phyloP scores from a whole-genome alignment of 495 filamentous ascomycete genomes.

The Aspergillus egyptiacus region DNA sequence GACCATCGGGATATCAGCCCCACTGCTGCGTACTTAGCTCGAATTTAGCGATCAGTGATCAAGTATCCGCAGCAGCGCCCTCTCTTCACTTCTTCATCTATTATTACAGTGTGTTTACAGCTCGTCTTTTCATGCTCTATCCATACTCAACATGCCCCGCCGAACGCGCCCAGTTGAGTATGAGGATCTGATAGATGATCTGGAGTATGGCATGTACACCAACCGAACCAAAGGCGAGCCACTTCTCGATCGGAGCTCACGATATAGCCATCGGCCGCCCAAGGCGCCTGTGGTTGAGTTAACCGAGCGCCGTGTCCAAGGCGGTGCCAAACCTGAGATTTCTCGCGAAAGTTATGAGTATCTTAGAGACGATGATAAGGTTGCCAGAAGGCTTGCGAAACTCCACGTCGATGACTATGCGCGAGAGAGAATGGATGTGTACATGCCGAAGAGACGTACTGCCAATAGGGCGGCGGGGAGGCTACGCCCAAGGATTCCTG shows the following conservation, averaged over 20 bases:
- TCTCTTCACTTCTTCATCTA: not conserved
- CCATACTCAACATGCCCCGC: conserved; percentile 29
- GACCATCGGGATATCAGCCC: not conserved
- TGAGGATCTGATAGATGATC: conserved; percentile 26
- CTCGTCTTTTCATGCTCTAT: too few species aligned
- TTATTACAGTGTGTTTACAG: too few species aligned
- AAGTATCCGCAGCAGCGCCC: not conserved
- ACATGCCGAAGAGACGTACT: not conserved
- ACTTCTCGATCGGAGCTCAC: conserved; percentile 20
- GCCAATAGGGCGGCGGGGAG: conserved; percentile 4
- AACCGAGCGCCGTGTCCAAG: conserved; percentile 30
- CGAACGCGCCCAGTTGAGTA: conserved; percentile 27
- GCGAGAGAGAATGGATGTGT: conserved; percentile 1
- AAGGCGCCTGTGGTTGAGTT: conserved; percentile 24
- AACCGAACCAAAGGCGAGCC: conserved; percentile 17
- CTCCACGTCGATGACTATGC: conserved; percentile 21
- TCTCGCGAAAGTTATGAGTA: conserved; percentile 16
- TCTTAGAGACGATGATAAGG: not conserved
- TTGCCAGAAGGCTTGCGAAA: conserved; percentile 10
- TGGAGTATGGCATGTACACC: conserved; percentile 20
- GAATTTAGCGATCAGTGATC: not conserved
- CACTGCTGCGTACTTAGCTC: not conserved
- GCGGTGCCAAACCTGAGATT: conserved; percentile 25
- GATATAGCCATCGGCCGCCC: conserved; percentile 25
- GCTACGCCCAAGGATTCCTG: conserved; percentile 12